Evolutionary conservation across 1,284 basidiomycete species (phyloP), one percentile per base, ranked within the genome.

Genomic region (Wallemia ichthyophaga): DNA sequence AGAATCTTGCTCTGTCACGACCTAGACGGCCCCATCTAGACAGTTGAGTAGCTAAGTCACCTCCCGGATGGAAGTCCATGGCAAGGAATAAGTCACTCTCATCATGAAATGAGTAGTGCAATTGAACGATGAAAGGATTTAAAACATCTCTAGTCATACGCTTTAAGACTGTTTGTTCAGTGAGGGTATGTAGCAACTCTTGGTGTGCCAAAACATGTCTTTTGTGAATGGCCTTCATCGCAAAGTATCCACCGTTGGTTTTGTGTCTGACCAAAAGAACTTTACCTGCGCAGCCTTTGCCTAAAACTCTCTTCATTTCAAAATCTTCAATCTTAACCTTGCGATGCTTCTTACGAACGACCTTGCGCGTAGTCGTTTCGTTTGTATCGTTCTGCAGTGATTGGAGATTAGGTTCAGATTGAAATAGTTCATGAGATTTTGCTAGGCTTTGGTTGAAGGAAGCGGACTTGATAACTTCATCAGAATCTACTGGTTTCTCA

Each of bases 91-190:
- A 72, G 67, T 92, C 89, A 69, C 92, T 86, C 69, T 83, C 82
- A 71, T 95, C 89, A 69, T 92, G 87, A 73, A 95, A 95, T 69
- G 84, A 85, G 81, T 85, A 91, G 78, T 86, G 85, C 15, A 96
- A 76, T 68, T 83, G 85, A 60, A 94, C 86, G 60, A 95, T 82
- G 69, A 95, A 96, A 2, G 87, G 87, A 68, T 92, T 88, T 25
- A 62, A 60, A n/a, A 62, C 60, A 54, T 70, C 69, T 64, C 76
- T 76, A 61, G 76, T 72, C 81, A 95, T 91, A 58, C 85, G 76
- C 70, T 85, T 87, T 65, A 96, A 71, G 23, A 96, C 88, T 13
- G 83, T 81, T 69, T 94, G 86, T 70, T 96, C 92, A 1, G 89
- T 91, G 60, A 94, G 74, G 1, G 91, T 95, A 71, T 96, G 92